Evolutionary conservation across 768 basidiomycete species (phyloP), one percentile per base, ranked within the genome.

Genomic region (Ramaria sp.): DNA sequence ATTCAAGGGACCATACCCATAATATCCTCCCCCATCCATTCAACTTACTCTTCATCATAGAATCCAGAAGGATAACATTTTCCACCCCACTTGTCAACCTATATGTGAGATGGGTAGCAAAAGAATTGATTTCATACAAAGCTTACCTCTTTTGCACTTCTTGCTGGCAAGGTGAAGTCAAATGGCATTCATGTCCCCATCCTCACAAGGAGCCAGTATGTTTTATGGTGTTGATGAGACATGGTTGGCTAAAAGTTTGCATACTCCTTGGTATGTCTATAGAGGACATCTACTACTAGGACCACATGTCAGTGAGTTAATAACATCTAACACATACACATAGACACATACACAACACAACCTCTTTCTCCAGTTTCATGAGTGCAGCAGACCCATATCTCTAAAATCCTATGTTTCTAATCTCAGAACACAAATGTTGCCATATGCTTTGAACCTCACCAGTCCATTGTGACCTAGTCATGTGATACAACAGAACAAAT

Each of bases 181-280:
- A 25, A 69, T 73, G 2, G 67, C 60, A 22, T 70, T 69, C 12
- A 77, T 39, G 13, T 75, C 70, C 37, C 72, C 73, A 56, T 87
- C 83, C 49, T 78, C 71, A 56, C 79, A 82, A 3, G 85, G 82
- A n/a, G 77, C 67, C 42, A 85, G 61, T 36, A 87, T 62, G 63
- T 90, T 88, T n/a, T 74, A 74, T 5, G 78, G 78, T 24, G 80
- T 75, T 0, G 83, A 78, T 0, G 72, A 69, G 25, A 82, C 74
- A 48, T 88, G 75, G 59, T 81, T 87, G n/a, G 86, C 77, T 0
- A 88, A n/a, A n/a, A 74, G 61, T 87, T 87, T 2, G 87, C 83
- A 62, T 83, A 88, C 62, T 86, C 82, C 59, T 89, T 87, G 4
- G 86, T 81, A 24, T 77, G 75, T 62, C 79, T 72, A 59, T 83